Evolutionary conservation across 768 basidiomycete species (phyloP), one percentile per base, ranked within the genome.

Genomic region (Hirschioporus abietinus): DNA sequence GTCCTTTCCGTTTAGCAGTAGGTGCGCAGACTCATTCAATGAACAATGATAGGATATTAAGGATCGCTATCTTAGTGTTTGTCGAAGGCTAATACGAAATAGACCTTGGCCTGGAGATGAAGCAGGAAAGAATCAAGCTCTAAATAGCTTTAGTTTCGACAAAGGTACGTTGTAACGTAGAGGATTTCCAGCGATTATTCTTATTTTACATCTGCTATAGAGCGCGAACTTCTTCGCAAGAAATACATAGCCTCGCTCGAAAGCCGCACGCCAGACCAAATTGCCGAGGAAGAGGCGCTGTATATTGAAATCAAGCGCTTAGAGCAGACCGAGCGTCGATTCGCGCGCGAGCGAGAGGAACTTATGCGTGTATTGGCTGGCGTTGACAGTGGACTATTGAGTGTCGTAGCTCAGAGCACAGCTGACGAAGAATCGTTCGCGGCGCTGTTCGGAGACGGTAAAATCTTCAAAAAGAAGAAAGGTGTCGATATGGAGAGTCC

Each of bases 301-400:
- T 98, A 92, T 77, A 79, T 98, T 68, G 95, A 98, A 76, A 84
- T 96, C 63, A 95, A 96, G 73, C 88, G 93, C n/a, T 83, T 99
- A 63, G 96, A 98, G 74, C 96, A 98, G 77, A 93, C 84, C 67
- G 95, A 97, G 74, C 84, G 90, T 35, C 84, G 84, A 64, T 98
- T 95, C 81, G 91, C 90, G 77, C 87, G 86, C 69, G 95, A 97
- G 23, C 82, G 95, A 20, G 94, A 97, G 66, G 92, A 93, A 59
- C 84, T 98, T 26, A 81, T 98, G 68, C 85, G 92, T 34, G 91
- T 88, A 0, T 78, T 97, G 17, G 86, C 89, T 26, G 95, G 95
- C 5, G 86, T 95, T 63, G 95, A 97, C 67, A 93, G 90, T 58
- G 95, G 95, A 1, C 78, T 96, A 23, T 84, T 91, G 0, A 89